Evolutionary conservation across 257 asterid species (phyloP), one percentile per base, ranked within the genome.

Genomic region (Plantago major): DNA sequence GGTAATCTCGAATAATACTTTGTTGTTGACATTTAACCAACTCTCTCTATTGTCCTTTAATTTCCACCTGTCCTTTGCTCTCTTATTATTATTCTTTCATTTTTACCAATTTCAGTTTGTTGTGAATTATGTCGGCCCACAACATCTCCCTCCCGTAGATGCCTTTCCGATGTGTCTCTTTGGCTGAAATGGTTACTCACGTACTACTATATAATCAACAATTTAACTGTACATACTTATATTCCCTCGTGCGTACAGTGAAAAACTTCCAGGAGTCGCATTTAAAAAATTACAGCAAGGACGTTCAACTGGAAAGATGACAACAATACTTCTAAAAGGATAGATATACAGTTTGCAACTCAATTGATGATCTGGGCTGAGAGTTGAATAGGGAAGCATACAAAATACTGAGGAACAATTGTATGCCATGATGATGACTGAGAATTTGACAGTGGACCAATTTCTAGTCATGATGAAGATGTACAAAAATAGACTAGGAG

Each of bases 11-110:
- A 70, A 52, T 62, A 60, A 40, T 43, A 60, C 68, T 42, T 67
- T 73, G 79, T 44, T 70, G 82, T 68, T 74, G 82, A 80, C 81
- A 62, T 76, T 46, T 80, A 80, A 80, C 86, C 73, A 80, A 71
- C 77, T 66, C 70, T 65, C 74, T 22, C 1, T 22, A 22, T 22
- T 22, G 26, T 22, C 70, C 60, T 58, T 53, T 10, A 42, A 40
- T 58, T 63, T 50, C 72, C 64, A 62, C 55, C 63, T 12, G 33
- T 40, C 58, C 53, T 11, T 17, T 12, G 47, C 79, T 50, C 69
- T 73, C 78, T 7, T 33, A 33, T 7, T 74, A 74, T 71, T 80
- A 71, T 76, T 76, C 84, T 81, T 76, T 19, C 73, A 78, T 38
- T 11, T 66, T 76, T 73, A 10, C 82, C 71, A 74, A 52, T 76